Evolutionary conservation across 2,329 filamentous ascomycete genomes (phyloP).

Genomic region (Paecilomyces sp.): DNA sequence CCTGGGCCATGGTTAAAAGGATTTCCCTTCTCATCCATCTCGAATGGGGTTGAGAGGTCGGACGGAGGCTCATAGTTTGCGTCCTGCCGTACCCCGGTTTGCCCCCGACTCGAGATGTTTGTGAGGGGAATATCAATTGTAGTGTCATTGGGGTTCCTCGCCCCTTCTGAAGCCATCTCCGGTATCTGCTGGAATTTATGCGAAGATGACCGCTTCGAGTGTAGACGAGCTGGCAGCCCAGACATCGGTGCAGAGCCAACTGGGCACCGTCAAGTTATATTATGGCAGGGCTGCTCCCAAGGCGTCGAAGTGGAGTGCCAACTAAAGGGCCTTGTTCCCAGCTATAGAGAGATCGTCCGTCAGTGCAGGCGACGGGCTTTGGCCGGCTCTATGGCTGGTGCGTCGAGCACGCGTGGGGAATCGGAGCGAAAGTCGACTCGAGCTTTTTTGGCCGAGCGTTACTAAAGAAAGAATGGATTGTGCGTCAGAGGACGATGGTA

Average conservation of each 20-base stretch:
- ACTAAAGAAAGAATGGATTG: background rate
- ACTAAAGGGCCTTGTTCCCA: background rate
- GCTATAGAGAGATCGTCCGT: background rate
- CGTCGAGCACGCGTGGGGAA: background rate
- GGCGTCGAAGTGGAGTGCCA: background rate
- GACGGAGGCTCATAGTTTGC: conserved; percentile 20
- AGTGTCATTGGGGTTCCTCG: conserved; percentile 45
- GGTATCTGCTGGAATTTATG: conserved; percentile 39
- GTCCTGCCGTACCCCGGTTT: conserved; percentile 37
- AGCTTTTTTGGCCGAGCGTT: background rate
- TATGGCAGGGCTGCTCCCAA: background rate
- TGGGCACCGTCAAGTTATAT: background rate
- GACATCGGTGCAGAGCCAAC: background rate
- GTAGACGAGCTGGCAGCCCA: background rate
- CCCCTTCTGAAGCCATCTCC: conserved; percentile 27
- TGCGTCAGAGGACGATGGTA: background rate
- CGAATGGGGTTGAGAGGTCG: conserved; percentile 12
- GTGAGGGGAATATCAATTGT: conserved; percentile 58
- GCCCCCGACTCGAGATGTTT: conserved; percentile 44
- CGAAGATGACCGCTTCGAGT: conserved; percentile 33
- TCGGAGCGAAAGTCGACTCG: background rate
- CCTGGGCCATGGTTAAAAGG: conserved; percentile 18
- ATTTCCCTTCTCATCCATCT: conserved; percentile 24
- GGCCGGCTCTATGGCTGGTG: background rate
- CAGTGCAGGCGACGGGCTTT: background rate